A percentile compares a stretch with the other conserved stretches of the same genome.
Evolutionary conservation across 805 yeast genomes (phyloP).

Genomic region (Yarrowia bubula): DNA sequence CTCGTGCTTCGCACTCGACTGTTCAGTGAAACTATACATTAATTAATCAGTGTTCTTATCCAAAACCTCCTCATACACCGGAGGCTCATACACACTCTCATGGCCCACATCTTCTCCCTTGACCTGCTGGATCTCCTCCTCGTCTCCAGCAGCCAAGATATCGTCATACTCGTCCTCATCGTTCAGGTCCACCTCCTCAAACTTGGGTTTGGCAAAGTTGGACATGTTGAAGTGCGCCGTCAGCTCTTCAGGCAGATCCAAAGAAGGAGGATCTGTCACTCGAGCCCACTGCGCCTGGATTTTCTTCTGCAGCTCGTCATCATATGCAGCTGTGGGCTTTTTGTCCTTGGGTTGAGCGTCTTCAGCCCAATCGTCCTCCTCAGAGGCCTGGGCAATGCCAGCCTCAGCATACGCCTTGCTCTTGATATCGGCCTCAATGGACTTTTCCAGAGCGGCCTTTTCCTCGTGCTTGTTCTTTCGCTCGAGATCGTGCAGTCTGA

Average conservation of each 20-base stretch:
- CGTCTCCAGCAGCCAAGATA: conserved; percentile 7
- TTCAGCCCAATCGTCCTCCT: conserved; percentile 12
- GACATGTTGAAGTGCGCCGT: background rate
- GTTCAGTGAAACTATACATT: background rate
- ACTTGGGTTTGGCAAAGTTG: background rate
- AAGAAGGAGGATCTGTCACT: conserved; percentile 3
- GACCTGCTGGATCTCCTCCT: background rate
- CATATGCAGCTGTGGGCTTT: background rate
- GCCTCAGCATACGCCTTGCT: background rate
- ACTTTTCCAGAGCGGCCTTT: conserved; percentile 4
- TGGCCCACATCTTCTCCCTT: conserved; percentile 19
- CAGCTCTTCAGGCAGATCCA: conserved; percentile 1
- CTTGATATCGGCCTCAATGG: background rate
- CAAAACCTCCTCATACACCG: background rate
- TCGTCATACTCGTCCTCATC: conserved; percentile 25
- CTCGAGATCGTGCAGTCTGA: conserved; percentile 2
- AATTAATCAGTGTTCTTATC: background rate
- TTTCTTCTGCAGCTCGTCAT: background rate
- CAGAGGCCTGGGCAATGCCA: background rate
- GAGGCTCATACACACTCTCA: conserved; percentile 2
- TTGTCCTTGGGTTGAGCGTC: background rate
- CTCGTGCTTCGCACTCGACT: too few relatives aligned
- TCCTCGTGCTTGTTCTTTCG: conserved; percentile 4
- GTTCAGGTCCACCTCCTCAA: conserved; percentile 18
- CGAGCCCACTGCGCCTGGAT: conserved; percentile 24